These are phyloP conservation scores for Gardenia jasminoides DNA, from an alignment of 257 asterid species.

Conservation along the genomic window DNA sequence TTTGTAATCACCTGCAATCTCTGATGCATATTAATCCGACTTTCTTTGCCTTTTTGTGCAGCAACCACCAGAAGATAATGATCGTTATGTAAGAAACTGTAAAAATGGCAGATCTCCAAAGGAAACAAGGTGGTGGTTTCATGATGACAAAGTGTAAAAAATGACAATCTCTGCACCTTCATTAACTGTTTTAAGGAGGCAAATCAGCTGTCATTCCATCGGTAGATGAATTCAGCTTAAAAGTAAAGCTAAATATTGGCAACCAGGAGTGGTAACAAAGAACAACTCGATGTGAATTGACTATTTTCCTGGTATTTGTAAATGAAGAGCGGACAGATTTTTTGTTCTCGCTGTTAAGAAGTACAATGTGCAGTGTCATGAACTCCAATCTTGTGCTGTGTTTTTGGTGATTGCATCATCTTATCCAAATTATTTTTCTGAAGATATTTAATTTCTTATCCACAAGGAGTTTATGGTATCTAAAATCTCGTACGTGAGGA, in stretches of 20 bases:
- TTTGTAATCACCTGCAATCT: background rate
- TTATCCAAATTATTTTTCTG: background rate
- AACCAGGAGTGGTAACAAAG: conserved; percentile 15
- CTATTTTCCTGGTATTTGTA: conserved; percentile 26
- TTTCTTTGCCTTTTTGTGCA: conserved; percentile 30
- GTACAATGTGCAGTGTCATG: background rate
- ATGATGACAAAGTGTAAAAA: conserved; percentile 86
- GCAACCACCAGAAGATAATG: conserved; percentile 98
- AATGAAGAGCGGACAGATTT: conserved; percentile 16
- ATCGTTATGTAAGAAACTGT: conserved; percentile 93
- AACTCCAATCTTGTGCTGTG: background rate
- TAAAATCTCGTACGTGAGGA: background rate
- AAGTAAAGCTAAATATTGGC: conserved; percentile 6
- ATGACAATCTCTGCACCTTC: conserved; percentile 13
- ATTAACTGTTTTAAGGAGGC: conserved; percentile 10
- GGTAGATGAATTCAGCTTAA: conserved; percentile 17
- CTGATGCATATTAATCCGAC: background rate
- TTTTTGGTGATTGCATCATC: background rate
- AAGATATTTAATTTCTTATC: background rate
- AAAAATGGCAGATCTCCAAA: conserved; percentile 91
- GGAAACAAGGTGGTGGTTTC: conserved; percentile 99
- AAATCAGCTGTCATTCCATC: conserved; percentile 18
- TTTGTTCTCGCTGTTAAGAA: conserved; percentile 12
- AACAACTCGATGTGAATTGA: conserved; percentile 14
- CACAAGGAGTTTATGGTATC: background rate